These are phyloP conservation scores for Neurospora tetrasperma DNA, from an alignment of 495 filamentous ascomycete genomes.

Conservation along the genomic window DNA sequence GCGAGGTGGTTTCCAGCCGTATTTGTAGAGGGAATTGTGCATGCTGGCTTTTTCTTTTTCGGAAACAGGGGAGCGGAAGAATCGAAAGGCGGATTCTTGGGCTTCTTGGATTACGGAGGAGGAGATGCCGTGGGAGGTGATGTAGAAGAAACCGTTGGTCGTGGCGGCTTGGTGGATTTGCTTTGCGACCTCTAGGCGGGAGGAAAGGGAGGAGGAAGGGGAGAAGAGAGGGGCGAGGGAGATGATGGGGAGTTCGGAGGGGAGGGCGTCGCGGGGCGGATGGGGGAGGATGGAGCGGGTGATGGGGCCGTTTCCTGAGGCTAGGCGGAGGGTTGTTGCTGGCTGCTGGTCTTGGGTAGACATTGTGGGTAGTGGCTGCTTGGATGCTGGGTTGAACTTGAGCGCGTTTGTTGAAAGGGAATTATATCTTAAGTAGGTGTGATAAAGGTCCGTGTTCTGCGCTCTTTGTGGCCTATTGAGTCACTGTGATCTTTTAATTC, in stretches of 20 bases:
- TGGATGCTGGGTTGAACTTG: neutral
- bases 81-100: slow-evolving; percentile 21
- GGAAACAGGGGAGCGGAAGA: slow-evolving; percentile 35
- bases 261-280: slow-evolving; percentile 28
- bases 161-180: slow-evolving; percentile 33
- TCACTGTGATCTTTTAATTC: neutral
- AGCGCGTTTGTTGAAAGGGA: neutral
- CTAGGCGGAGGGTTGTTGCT: slow-evolving; percentile 26
- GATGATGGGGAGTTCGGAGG: slow-evolving; percentile 43
- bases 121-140: slow-evolving; percentile 36
- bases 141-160: slow-evolving; percentile 40
- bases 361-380: neutral
- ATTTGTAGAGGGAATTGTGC: slow-evolving; percentile 19
- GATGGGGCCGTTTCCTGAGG: slow-evolving; percentile 31
- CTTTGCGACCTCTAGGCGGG: slow-evolving; percentile 25
- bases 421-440: neutral
- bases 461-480: neutral
- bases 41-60: slow-evolving; percentile 28
- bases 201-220: slow-evolving; percentile 11
- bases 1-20: slow-evolving; percentile 16
- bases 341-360: neutral
- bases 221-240: slow-evolving; percentile 32
- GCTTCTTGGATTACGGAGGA: slow-evolving; percentile 25
- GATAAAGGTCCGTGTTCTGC: neutral
- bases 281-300: slow-evolving; percentile 25